These are phyloP conservation scores for Diaporthe citri DNA, from an alignment of 2,329 filamentous ascomycete genomes.

Conservation along the genomic window DNA sequence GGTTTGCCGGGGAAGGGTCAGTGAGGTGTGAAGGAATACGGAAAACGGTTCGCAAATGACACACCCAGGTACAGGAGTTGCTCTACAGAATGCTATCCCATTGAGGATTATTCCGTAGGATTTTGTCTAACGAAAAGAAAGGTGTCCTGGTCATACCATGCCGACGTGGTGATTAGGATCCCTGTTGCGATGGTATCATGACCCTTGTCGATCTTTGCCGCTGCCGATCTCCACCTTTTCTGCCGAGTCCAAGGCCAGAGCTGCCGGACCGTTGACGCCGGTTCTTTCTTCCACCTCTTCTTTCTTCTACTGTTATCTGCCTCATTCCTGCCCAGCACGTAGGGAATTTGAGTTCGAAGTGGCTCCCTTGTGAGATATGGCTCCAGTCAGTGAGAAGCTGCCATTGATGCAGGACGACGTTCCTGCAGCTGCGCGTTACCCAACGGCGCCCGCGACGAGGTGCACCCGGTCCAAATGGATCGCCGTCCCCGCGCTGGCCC, in stretches of 20 bases:
- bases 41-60: no score
- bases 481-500: slow-evolving; percentile 22
- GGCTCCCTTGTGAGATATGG: slow-evolving; percentile 35
- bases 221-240: slow-evolving; percentile 18
- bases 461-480: slow-evolving; percentile 31
- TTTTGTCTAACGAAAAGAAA: not conserved
- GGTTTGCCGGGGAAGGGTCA: not conserved
- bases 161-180: not conserved
- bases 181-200: slow-evolving; percentile 24
- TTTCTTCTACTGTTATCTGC: not conserved
- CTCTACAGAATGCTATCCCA: not conserved
- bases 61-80: no score
- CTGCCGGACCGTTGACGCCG: slow-evolving; percentile 10
- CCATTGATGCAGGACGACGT: slow-evolving; percentile 50
- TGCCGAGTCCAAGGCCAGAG: not conserved
- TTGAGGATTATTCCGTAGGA: not conserved
- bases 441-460: not conserved
- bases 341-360: not conserved
- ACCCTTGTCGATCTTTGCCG: slow-evolving; percentile 19
- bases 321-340: not conserved
- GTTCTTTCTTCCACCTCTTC: not conserved
- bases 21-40: no score
- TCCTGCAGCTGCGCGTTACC: not conserved
- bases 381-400: slow-evolving; percentile 48
- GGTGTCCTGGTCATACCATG: not conserved